These are phyloP conservation scores for Fusarium chaquense DNA, from an alignment of 2,329 filamentous ascomycete genomes.

Conservation along the genomic window DNA sequence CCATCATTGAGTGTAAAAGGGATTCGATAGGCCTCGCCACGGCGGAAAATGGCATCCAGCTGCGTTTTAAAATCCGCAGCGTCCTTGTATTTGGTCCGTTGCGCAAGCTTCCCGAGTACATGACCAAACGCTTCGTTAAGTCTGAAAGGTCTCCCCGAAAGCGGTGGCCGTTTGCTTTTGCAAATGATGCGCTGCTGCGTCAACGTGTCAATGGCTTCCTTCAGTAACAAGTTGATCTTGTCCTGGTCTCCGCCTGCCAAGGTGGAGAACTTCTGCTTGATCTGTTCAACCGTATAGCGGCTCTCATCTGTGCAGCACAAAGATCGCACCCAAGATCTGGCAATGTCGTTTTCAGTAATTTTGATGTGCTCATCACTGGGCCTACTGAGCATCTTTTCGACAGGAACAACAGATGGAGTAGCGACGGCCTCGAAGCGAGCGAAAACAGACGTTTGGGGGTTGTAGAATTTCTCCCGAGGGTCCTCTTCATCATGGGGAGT, in stretches of 20 bases:
- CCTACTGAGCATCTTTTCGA: slow-evolving; percentile 30
- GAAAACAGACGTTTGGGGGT: slow-evolving; percentile 65
- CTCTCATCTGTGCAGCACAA: slow-evolving; percentile 66
- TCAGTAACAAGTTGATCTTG: slow-evolving; percentile 59
- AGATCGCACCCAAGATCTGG: slow-evolving; percentile 70
- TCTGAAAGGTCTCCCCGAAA: slow-evolving; percentile 71
- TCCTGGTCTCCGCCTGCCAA: slow-evolving; percentile 58
- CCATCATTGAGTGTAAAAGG: slow-evolving; percentile 72
- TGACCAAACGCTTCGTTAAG: slow-evolving; percentile 70
- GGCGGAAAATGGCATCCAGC: slow-evolving; percentile 68
- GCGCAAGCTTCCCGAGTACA: slow-evolving; percentile 67
- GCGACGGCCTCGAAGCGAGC: slow-evolving; percentile 68
- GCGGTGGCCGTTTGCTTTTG: slow-evolving; percentile 68
- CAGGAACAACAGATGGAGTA: slow-evolving; percentile 58
- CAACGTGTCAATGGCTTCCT: slow-evolving; percentile 62
- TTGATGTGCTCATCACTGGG: slow-evolving; percentile 18
- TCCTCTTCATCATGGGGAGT: slow-evolving; percentile 51
- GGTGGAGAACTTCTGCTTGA: slow-evolving; percentile 64
- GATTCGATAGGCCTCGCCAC: slow-evolving; percentile 58
- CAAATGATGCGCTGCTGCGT: slow-evolving; percentile 67
- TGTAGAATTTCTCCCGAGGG: slow-evolving; percentile 70
- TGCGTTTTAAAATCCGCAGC: slow-evolving; percentile 70
- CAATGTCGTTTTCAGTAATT: slow-evolving; percentile 56
- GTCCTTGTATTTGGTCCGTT: slow-evolving; percentile 66
- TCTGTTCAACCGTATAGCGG: slow-evolving; percentile 61